Conservation (phyloP, 805 yeast species). For the Yueomyces sp. region DNA sequence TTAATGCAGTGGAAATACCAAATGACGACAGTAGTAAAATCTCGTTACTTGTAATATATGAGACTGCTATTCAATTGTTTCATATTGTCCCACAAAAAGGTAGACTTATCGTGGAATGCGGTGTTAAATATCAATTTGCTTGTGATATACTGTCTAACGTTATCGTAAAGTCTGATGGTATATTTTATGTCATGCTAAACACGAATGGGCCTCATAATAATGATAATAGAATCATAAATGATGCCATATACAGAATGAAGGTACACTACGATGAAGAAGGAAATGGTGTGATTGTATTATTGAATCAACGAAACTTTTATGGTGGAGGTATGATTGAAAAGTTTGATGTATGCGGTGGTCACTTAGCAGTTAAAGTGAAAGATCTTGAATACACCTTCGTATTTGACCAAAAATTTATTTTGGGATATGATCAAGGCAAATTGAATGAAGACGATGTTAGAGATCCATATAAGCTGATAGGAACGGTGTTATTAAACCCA, state of each 20-base stretch:
- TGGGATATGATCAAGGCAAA: neutral
- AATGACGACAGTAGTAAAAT: neutral
- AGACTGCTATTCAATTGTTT: conserved; percentile 7
- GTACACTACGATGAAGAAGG: neutral
- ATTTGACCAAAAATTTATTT: neutral
- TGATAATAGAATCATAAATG: neutral
- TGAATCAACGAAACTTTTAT: conserved; percentile 2
- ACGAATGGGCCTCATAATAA: neutral
- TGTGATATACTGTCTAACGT: conserved; percentile 1
- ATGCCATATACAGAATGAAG: neutral
- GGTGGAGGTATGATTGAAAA: conserved; percentile 5
- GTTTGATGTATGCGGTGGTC: conserved; percentile 7
- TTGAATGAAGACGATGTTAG: conserved; percentile 1
- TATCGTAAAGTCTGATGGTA: neutral
- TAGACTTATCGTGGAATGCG: conserved; percentile 4
- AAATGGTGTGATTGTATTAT: conserved; percentile 1
- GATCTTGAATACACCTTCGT: conserved; percentile 4
- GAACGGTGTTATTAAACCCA: neutral
- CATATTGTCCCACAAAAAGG: conserved; percentile 8
- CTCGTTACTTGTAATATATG: conserved; percentile 6
- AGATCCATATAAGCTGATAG: neutral
- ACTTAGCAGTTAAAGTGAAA: conserved; percentile 5
- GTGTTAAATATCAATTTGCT: conserved; percentile 1
- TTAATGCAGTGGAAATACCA: conserved; percentile 7
- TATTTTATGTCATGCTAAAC: conserved; percentile 1